A percentile compares a stretch with the other conserved stretches of the same genome.
Evolutionary conservation across 768 basidiomycete genomes (phyloP).

Genomic region (Pulveroboletus frians): DNA sequence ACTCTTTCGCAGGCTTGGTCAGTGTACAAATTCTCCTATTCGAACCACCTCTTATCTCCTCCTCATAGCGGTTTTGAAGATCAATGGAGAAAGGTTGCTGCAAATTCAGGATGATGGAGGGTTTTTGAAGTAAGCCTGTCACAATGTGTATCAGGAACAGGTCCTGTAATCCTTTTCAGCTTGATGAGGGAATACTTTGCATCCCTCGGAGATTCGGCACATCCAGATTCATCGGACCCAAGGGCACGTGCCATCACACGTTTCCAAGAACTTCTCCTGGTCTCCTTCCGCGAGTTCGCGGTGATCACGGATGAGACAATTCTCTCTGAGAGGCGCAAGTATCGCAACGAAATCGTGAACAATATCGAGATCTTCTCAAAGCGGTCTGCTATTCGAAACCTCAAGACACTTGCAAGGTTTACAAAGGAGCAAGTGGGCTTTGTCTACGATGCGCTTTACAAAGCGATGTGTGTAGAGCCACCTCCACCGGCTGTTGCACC

Average conservation of each 20-base stretch:
- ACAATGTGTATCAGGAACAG: not conserved
- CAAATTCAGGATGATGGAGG: conserved; percentile 95
- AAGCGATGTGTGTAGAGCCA: conserved; percentile 73
- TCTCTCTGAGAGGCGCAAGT: conserved; percentile 74
- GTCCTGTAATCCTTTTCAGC: conserved; percentile 35
- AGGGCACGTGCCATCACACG: conserved; percentile 90
- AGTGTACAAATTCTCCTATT: conserved; percentile 21
- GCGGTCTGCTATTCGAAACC: conserved; percentile 82
- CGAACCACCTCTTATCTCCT: conserved; percentile 9
- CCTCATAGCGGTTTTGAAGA: conserved; percentile 82
- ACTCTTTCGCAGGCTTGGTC: conserved; percentile 47
- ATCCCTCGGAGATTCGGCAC: conserved; percentile 88
- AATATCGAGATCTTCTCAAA: conserved; percentile 94
- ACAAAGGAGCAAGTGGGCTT: conserved; percentile 81
- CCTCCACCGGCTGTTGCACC: conserved; percentile 53
- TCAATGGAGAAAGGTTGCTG: conserved; percentile 89
- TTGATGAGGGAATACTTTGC: conserved; percentile 95
- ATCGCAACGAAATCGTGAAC: conserved; percentile 84
- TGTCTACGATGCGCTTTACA: conserved; percentile 90
- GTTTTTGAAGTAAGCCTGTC: conserved; percentile 74
- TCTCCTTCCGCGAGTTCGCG: conserved; percentile 97
- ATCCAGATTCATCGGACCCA: conserved; percentile 83
- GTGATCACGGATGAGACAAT: conserved; percentile 96
- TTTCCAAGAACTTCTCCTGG: conserved; percentile 94
- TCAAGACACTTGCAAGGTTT: conserved; percentile 75